These are phyloP conservation scores for Aureobasidium subglaciale DNA, from an alignment of 2,329 filamentous ascomycete species.

Conservation along the genomic window DNA sequence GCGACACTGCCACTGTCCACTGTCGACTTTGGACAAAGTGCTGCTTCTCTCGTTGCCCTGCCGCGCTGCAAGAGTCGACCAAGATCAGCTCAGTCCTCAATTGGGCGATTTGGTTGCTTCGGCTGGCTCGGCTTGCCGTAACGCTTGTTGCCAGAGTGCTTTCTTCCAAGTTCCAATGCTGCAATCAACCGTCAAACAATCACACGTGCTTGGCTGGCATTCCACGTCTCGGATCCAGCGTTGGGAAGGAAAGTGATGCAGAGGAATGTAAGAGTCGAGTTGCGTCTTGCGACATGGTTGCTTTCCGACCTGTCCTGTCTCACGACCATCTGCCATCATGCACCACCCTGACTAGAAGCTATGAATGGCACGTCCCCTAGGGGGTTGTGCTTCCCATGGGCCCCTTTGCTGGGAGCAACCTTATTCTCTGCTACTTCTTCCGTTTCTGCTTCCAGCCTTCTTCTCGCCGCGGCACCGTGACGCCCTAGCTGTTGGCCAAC, in stretches of 20 bases:
- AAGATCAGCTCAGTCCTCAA: too few relatives aligned
- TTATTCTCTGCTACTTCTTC: background rate
- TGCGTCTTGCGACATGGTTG: background rate
- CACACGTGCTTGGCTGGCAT: background rate
- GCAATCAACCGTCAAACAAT: conserved; percentile 8
- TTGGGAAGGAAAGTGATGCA: background rate
- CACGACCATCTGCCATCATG: background rate
- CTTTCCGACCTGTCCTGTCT: background rate
- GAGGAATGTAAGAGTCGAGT: conserved; percentile 6
- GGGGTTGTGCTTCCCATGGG: background rate
- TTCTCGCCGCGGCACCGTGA: background rate
- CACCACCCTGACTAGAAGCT: conserved; percentile 4
- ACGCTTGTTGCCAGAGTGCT: background rate
- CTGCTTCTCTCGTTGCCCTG: background rate
- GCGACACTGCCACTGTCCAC: background rate
- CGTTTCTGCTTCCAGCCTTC: conserved; percentile 1
- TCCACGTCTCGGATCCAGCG: conserved; percentile 1
- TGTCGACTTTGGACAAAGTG: conserved; percentile 4
- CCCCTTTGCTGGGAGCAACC: conserved; percentile 12
- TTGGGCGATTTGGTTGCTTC: background rate
- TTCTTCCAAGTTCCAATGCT: background rate
- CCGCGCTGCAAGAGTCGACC: background rate
- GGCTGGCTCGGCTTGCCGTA: conserved; percentile 1
- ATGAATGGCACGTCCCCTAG: background rate
- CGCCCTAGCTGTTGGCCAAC: conserved; percentile 6